phyloP scores from a whole-genome alignment of 257 asterid species.

The Orobanche coerulescens region DNA sequence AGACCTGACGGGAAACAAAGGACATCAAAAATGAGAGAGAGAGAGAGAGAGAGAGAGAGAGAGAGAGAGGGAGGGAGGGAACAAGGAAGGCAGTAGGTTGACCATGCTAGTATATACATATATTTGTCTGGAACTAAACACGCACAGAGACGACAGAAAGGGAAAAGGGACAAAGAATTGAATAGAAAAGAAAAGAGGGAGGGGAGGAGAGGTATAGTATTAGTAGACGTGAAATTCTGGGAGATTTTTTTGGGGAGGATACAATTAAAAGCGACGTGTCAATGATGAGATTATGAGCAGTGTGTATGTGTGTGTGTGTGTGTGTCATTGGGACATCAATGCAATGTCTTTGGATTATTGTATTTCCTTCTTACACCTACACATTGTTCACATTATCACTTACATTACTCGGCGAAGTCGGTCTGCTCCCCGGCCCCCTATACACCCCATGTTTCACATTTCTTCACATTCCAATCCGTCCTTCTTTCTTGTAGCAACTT shows the following conservation, averaged over 20 bases:
- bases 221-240: constrained; percentile 43
- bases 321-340: constrained; percentile 31
- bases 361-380: constrained; percentile 10
- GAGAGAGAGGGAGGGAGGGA: constrained; percentile 1
- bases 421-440: constrained; percentile 9
- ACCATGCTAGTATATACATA: constrained; percentile 15
- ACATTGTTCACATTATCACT: not conserved
- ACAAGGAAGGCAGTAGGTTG: constrained; percentile 22
- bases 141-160: not conserved
- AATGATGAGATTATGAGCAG: constrained; percentile 48
- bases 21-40: constrained; percentile 23
- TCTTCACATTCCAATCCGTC: constrained; percentile 19
- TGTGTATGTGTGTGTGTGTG: constrained; percentile 17
- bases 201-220: too few species aligned
- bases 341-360: constrained; percentile 15
- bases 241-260: constrained; percentile 18
- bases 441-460: constrained; percentile 13
- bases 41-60: constrained; percentile 7
- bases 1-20: constrained; percentile 41
- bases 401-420: not conserved
- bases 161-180: constrained; percentile 13
- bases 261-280: constrained; percentile 39
- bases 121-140: not conserved
- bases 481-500: too few species aligned
- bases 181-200: constrained; percentile 6